Evolutionary conservation across 83 land plant species (phyloP).

Genomic region (Picea abies): DNA sequence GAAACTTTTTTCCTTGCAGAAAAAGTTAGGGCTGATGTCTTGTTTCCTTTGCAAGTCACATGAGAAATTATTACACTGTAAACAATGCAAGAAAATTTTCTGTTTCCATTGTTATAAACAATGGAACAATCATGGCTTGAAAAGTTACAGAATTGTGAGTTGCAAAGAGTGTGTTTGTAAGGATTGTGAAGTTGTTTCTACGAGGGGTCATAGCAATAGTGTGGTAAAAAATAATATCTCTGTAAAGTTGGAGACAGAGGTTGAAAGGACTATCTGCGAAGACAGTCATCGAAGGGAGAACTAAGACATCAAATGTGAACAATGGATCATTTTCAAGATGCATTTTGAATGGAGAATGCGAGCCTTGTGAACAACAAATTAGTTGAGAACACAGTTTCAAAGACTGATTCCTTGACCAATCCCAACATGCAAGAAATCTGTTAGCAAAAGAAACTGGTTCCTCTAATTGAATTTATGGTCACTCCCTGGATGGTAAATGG

Average conservation of each 20-base stretch:
- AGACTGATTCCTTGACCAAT: not conserved
- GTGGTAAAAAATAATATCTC: not conserved
- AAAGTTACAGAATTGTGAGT: slow-evolving; percentile 13
- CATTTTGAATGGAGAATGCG: not conserved
- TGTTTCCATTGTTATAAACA: slow-evolving; percentile 14
- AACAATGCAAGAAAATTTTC: slow-evolving; percentile 12
- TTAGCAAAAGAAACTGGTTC: not conserved
- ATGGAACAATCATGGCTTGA: slow-evolving; percentile 12
- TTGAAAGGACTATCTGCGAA: not conserved
- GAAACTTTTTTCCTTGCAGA: slow-evolving; percentile 13
- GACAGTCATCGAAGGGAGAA: not conserved
- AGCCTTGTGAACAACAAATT: not conserved
- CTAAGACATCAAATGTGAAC: not conserved
- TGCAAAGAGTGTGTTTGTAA: slow-evolving; percentile 11
- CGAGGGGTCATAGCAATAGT: not conserved
- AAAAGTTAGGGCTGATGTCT: slow-evolving; percentile 12
- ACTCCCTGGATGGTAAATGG: slow-evolving; percentile 6
- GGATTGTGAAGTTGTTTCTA: slow-evolving; percentile 14
- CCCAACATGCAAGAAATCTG: slow-evolving; percentile 2
- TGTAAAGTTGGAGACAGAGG: not conserved
- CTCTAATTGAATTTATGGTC: not conserved
- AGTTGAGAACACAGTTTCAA: slow-evolving; percentile 4
- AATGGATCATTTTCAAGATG: not conserved
- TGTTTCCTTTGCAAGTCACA: slow-evolving; percentile 9
- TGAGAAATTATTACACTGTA: slow-evolving; percentile 10